These are phyloP conservation scores for Aethionema arabicum DNA, from an alignment of 345 rosid species.

Conservation along the genomic window DNA sequence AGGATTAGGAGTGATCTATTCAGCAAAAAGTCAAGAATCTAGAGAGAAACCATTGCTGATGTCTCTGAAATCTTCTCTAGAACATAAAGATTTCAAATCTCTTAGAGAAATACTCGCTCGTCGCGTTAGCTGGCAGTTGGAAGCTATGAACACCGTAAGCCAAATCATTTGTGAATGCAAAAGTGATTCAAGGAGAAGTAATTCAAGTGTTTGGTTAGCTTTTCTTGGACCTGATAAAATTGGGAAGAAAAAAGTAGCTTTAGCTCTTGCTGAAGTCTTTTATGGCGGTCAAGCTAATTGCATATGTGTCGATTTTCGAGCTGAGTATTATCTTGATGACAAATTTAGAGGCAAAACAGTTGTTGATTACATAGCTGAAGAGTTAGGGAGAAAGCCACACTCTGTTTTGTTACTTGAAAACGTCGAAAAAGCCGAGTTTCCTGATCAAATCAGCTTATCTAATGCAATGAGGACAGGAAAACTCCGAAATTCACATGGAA, in stretches of 20 bases:
- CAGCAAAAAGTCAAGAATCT: constrained; percentile 41
- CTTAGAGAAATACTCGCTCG: constrained; percentile 45
- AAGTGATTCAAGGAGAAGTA: constrained; percentile 37
- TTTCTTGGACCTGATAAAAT: constrained; percentile 68
- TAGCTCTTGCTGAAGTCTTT: constrained; percentile 54
- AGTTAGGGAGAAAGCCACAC: constrained; percentile 54
- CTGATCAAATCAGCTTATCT: constrained; percentile 47
- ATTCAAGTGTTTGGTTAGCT: constrained; percentile 53
- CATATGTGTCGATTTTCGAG: constrained; percentile 48
- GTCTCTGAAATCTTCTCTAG: constrained; percentile 32
- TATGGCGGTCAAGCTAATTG: constrained; percentile 46
- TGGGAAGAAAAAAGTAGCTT: constrained; percentile 63
- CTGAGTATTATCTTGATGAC: constrained; percentile 33
- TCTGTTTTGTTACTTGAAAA: constrained; percentile 64
- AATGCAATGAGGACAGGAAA: constrained; percentile 54
- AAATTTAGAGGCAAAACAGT: constrained; percentile 48
- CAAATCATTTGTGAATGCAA: constrained; percentile 46
- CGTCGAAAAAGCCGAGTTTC: constrained; percentile 58
- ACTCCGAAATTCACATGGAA: constrained; percentile 53
- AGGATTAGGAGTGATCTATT: constrained; percentile 51
- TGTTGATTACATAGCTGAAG: constrained; percentile 50
- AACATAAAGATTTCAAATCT: constrained; percentile 47
- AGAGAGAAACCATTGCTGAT: constrained; percentile 33
- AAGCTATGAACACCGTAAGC: constrained; percentile 51
- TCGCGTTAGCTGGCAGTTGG: constrained; percentile 62